These are phyloP conservation scores for Xanthoceras sorbifolium DNA, from an alignment of 345 rosid genomes.

Conservation along the genomic window DNA sequence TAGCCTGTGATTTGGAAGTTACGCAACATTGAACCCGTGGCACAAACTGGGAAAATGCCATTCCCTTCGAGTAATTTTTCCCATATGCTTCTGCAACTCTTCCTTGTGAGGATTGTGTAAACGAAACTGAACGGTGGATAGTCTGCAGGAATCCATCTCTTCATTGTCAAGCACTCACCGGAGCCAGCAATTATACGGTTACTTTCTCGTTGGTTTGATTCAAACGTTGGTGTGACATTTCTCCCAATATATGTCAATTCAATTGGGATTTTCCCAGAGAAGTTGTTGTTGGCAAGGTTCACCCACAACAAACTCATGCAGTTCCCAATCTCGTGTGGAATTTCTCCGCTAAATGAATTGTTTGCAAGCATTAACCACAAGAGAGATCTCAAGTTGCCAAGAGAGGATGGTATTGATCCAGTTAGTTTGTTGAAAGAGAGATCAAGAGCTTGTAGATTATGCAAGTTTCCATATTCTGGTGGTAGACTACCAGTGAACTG, in stretches of 20 bases:
- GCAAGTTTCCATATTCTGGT: constrained; percentile 61
- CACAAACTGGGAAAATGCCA: constrained; percentile 66
- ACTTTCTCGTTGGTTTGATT: constrained; percentile 38
- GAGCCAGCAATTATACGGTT: constrained; percentile 53
- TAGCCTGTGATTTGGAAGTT: constrained; percentile 65
- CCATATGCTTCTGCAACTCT: constrained; percentile 79
- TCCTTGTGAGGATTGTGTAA: constrained; percentile 62
- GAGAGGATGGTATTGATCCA: constrained; percentile 64
- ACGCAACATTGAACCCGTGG: constrained; percentile 37
- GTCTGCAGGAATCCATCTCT: constrained; percentile 94
- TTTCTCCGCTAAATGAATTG: constrained; percentile 62
- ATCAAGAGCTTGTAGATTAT: constrained; percentile 73
- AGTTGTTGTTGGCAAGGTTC: constrained; percentile 76
- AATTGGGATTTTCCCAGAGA: constrained; percentile 61
- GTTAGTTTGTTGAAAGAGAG: constrained; percentile 72
- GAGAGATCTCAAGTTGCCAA: constrained; percentile 72
- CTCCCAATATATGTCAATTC: constrained; percentile 65
- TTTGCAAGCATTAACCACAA: constrained; percentile 97
- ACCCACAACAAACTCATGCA: constrained; percentile 86
- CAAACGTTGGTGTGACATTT: constrained; percentile 56
- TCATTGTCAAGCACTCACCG: constrained; percentile 78
- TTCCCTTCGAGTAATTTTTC: constrained; percentile 64
- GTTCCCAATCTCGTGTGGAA: constrained; percentile 73
- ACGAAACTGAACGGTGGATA: constrained; percentile 86
- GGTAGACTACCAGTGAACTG: constrained; percentile 72